These are phyloP conservation scores for Cymbopogon flexuosus DNA, from an alignment of 202 grass and related monocot genomes.

Conservation along the genomic window DNA sequence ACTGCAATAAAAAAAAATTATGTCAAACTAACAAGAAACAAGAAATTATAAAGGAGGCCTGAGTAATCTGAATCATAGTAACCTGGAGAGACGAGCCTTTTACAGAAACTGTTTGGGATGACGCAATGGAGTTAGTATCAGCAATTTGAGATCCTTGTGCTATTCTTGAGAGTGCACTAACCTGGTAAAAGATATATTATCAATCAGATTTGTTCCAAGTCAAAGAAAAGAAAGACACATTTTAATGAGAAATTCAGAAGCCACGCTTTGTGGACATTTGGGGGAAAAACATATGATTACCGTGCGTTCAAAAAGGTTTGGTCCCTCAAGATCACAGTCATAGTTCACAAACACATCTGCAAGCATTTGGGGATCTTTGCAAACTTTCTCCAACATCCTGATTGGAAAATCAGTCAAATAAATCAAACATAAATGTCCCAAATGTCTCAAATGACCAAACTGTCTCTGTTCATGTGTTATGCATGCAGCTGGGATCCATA, in stretches of 20 bases:
- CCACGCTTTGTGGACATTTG: not conserved
- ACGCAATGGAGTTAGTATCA: conserved; percentile 58
- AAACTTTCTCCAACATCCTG: conserved; percentile 99
- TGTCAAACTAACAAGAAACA: conserved; percentile 23
- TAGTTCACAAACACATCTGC: conserved; percentile 99
- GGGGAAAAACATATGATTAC: conserved; percentile 33
- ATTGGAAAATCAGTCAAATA: conserved; percentile 36
- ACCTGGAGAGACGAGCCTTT: conserved; percentile 98
- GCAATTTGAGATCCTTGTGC: conserved; percentile 73
- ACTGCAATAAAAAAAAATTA: conserved; percentile 42
- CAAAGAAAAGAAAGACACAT: not conserved
- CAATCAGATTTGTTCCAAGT: conserved; percentile 27
- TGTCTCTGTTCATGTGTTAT: not conserved
- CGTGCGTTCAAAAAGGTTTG: conserved; percentile 91
- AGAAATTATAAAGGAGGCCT: conserved; percentile 19
- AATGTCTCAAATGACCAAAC: not conserved
- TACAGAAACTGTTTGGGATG: conserved; percentile 71
- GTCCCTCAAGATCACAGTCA: conserved; percentile 96
- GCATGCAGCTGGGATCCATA: not conserved
- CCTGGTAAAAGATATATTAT: conserved; percentile 45
- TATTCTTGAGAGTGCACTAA: conserved; percentile 89
- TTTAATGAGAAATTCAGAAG: not conserved
- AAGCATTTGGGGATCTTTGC: conserved; percentile 98
- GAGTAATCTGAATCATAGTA: conserved; percentile 30
- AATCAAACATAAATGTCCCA: not conserved